phyloP scores from a whole-genome alignment of 768 basidiomycete genomes.

The Boletus reticuloceps region DNA sequence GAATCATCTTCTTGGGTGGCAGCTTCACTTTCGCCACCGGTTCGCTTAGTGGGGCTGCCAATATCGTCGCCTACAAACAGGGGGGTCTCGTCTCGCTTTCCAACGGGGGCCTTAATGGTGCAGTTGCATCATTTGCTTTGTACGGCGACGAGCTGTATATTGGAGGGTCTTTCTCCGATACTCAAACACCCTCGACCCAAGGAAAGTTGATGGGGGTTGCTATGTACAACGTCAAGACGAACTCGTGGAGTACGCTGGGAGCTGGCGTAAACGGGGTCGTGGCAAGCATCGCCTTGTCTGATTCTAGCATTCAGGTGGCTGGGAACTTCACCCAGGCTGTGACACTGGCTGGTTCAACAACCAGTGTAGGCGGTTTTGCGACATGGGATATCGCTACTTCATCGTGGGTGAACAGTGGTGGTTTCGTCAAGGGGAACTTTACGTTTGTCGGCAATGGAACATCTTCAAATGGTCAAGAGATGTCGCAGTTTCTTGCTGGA shows the following conservation, averaged over 20 bases:
- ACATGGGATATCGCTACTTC: conserved; percentile 61
- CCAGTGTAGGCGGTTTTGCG: conserved; percentile 61
- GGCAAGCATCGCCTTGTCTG: conserved; percentile 49
- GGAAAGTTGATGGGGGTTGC: conserved; percentile 61
- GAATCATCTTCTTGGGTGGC: conserved; percentile 72
- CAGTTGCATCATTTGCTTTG: conserved; percentile 66
- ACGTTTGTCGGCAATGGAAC: conserved; percentile 69
- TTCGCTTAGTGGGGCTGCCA: conserved; percentile 53
- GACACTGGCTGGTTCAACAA: conserved; percentile 35
- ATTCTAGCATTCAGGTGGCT: conserved; percentile 56
- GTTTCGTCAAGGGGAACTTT: conserved; percentile 71
- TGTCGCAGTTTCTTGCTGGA: conserved; percentile 66
- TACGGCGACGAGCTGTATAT: conserved; percentile 69
- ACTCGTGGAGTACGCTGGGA: conserved; percentile 65
- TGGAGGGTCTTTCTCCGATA: conserved; percentile 85
- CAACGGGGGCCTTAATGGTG: conserved; percentile 74
- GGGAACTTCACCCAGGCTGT: conserved; percentile 70
- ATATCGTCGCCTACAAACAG: conserved; percentile 70
- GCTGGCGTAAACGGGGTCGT: conserved; percentile 80
- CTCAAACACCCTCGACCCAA: conserved; percentile 49
- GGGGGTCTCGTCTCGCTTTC: conserved; percentile 53
- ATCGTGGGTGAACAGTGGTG: conserved; percentile 72
- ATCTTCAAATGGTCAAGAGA: conserved; percentile 36
- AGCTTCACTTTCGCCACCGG: conserved; percentile 63
- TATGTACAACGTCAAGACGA: conserved; percentile 61